Base-by-base conservation (phyloP, 352 stramenopile genomes). In the Phytophthora fragariae region DNA sequence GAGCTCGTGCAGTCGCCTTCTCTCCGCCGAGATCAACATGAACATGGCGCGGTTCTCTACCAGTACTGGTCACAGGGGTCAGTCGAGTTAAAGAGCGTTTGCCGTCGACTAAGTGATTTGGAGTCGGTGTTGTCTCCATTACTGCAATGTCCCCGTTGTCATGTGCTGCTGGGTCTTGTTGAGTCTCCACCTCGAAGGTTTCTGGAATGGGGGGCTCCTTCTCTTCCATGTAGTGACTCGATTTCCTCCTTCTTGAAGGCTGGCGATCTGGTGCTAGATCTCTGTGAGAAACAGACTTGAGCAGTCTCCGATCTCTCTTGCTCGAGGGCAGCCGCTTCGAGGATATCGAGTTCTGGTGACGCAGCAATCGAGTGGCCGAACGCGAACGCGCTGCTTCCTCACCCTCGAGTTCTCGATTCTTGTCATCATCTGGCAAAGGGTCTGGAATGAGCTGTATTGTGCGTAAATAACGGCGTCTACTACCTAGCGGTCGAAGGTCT, bases 391-490 rank as follows among this genome's bases (percentile, higher is more conserved):
- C 17, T 35, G 54, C 3, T 53, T 57, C 39, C 27, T 14, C 27
- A 14, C 52, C 15, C 12, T 75, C 60, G 3, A 62, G n/a, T 54
- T 79, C 61, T 54, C 35, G 61, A n/a, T 29, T 44, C 5, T 9
- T 54, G 6, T 68, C 62, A 17, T 70, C 47, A 6, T 65, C 58
- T 27, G 55, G 63, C 5, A 70, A 21, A 3, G 72, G 56, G 15
- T 81, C 76, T 14, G 61, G 55, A n/a, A 88, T 75, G 46, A 93
- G 75, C 64, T 92, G 86, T 65, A 93, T 80, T 0, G 86, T 90
- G 46, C 86, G 81, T 8, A 93, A 54, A 55, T 93, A 92, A 3
- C 83, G 77, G 2, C 65, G 63, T 65, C 77, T 88, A 39, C 66
- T 53, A 21, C 80, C 64, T 6, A 91, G 70, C 7, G 86, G 86